These are phyloP conservation scores for Liquidambar formosana DNA, from an alignment of 164 flowering plant genomes.

Conservation along the genomic window DNA sequence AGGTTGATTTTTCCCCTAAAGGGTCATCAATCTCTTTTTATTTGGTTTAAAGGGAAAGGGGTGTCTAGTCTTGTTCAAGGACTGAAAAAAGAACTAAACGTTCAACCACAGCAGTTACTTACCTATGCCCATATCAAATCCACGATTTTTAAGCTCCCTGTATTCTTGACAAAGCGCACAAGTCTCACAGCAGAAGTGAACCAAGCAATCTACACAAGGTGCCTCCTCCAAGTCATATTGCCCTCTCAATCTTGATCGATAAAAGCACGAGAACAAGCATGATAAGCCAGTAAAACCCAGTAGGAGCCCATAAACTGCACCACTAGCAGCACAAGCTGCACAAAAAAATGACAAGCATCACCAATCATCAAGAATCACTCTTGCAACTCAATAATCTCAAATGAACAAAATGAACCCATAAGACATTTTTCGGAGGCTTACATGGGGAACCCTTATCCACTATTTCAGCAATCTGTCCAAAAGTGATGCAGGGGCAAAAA, in stretches of 20 bases:
- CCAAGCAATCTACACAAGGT: constrained; percentile 49
- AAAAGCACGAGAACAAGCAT: constrained; percentile 52
- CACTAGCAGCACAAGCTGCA: constrained; percentile 42
- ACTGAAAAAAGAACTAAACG: no score
- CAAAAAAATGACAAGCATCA: not conserved
- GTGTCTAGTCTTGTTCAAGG: no score
- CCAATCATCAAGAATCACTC: no score
- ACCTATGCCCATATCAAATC: constrained; percentile 52
- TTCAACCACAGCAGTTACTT: no score
- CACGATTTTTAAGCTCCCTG: constrained; percentile 42
- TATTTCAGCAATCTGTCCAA: constrained; percentile 53
- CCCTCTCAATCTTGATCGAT: constrained; percentile 39
- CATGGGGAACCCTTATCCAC: constrained; percentile 33
- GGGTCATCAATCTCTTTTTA: no score
- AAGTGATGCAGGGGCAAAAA: constrained; percentile 57
- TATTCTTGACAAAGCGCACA: constrained; percentile 57
- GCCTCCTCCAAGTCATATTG: constrained; percentile 41
- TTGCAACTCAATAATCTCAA: not conserved
- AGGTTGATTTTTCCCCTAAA: no score
- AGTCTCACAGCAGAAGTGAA: constrained; percentile 43
- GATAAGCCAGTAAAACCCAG: constrained; percentile 26
- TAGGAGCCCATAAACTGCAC: constrained; percentile 28
- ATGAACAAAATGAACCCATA: no score
- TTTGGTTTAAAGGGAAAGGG: no score
- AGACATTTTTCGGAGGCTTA: constrained; percentile 15